Conservation (phyloP, 116 monocot genomes). For the Phalaenopsis hybrid region DNA sequence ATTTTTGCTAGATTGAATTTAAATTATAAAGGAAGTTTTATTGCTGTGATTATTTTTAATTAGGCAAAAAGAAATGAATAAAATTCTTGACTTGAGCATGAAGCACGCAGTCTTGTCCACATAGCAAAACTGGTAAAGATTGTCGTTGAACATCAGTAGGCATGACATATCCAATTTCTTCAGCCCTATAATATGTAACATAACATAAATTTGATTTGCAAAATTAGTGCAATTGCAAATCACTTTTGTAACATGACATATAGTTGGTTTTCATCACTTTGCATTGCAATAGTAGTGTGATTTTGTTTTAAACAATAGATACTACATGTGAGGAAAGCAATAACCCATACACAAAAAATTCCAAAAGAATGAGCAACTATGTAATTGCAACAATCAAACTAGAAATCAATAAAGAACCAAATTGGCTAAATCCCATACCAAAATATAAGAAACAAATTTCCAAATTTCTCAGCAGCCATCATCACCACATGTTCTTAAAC, state of each 20-base stretch:
- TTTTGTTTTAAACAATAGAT: no score
- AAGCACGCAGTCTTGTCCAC: constrained; percentile 74
- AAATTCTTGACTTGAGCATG: constrained; percentile 72
- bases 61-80: neutral
- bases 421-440: no score
- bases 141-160: constrained; percentile 80
- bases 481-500: no score
- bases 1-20: neutral
- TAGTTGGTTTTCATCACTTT: neutral
- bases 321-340: no score
- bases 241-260: no score
- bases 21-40: neutral
- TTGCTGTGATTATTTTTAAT: neutral
- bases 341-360: no score
- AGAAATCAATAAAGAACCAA: no score
- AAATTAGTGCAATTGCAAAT: no score
- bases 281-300: neutral
- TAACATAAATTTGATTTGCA: neutral
- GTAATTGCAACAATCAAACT: no score
- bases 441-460: no score
- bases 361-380: no score
- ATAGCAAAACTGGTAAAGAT: constrained; percentile 72
- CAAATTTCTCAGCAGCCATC: no score
- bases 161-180: constrained; percentile 58
- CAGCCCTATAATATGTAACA: constrained; percentile 39